phyloP scores from a whole-genome alignment of 768 basidiomycete genomes.

The Chlorophyllum brunneum region DNA sequence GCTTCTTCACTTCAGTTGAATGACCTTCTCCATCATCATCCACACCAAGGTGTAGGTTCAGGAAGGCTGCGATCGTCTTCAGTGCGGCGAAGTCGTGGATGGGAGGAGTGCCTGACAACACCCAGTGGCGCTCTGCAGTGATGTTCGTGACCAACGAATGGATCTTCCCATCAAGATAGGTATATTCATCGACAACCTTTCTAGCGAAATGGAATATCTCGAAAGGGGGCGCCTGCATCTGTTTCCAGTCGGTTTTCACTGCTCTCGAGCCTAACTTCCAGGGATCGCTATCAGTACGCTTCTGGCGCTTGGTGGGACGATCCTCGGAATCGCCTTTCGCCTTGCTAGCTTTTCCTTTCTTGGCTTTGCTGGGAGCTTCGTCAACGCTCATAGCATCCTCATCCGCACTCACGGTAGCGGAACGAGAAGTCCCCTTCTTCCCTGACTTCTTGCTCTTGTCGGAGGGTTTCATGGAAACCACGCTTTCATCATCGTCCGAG shows the following conservation, averaged over 20 bases:
- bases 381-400: slow-evolving; percentile 59
- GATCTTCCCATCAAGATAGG: slow-evolving; percentile 80
- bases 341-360: slow-evolving; percentile 33
- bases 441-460: slow-evolving; percentile 17
- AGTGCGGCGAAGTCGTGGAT: slow-evolving; percentile 87
- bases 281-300: slow-evolving; percentile 64
- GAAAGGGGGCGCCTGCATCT: slow-evolving; percentile 79
- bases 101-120: slow-evolving; percentile 95
- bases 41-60: slow-evolving; percentile 88
- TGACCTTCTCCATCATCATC: slow-evolving; percentile 84
- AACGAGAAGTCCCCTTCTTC: slow-evolving; percentile 18
- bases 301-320: slow-evolving; percentile 52
- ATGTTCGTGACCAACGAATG: slow-evolving; percentile 76
- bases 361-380: slow-evolving; percentile 28
- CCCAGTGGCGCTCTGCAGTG: slow-evolving; percentile 82
- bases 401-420: slow-evolving; percentile 24
- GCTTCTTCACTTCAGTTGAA: slow-evolving; percentile 73
- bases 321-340: slow-evolving; percentile 31
- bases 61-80: slow-evolving; percentile 86
- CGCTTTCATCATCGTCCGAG: slow-evolving; percentile 15
- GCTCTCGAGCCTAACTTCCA: slow-evolving; percentile 66
- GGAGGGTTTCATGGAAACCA: neutral
- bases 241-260: slow-evolving; percentile 70
- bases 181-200: slow-evolving; percentile 91
- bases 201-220: slow-evolving; percentile 93